Percentiles rank a stretch among this genome's conserved stretches.
phyloP scores from a whole-genome alignment of 2,329 filamentous ascomycete genomes.

The Colletotrichum tropicale region DNA sequence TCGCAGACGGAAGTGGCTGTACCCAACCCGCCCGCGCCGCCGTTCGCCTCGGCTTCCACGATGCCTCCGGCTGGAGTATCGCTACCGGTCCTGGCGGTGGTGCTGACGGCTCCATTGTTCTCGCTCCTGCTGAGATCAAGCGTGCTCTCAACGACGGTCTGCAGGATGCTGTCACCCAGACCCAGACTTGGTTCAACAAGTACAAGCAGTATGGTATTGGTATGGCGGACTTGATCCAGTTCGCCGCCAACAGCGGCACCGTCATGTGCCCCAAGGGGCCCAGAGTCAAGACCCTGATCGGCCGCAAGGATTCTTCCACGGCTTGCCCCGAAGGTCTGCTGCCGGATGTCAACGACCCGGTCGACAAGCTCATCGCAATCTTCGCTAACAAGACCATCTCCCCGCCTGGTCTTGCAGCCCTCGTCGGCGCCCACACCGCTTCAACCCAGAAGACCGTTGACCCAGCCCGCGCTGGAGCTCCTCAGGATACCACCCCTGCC shows the following conservation, averaged over 20 bases:
- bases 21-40: constrained; percentile 46
- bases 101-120: constrained; percentile 49
- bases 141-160: constrained; percentile 50
- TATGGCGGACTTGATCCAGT: constrained; percentile 60
- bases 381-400: constrained; percentile 59
- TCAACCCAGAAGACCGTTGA: constrained; percentile 53
- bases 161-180: constrained; percentile 42
- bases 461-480: constrained; percentile 39
- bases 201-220: constrained; percentile 45
- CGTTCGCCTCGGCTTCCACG: constrained; percentile 53
- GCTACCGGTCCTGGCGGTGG: constrained; percentile 39
- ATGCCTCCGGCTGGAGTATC: constrained; percentile 48
- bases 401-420: constrained; percentile 53
- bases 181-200: constrained; percentile 43
- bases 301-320: constrained; percentile 48
- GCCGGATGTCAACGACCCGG: constrained; percentile 44
- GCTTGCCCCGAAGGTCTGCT: constrained; percentile 45
- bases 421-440: constrained; percentile 59
- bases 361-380: constrained; percentile 49
- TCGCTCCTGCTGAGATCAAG: constrained; percentile 38
- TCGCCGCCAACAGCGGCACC: constrained; percentile 54
- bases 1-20: constrained; percentile 41
- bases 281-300: constrained; percentile 53
- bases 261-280: constrained; percentile 52
- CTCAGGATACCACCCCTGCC: constrained; percentile 56